phyloP scores from a whole-genome alignment of 1,284 basidiomycete genomes.

The Ganoderma leucocontextum region DNA sequence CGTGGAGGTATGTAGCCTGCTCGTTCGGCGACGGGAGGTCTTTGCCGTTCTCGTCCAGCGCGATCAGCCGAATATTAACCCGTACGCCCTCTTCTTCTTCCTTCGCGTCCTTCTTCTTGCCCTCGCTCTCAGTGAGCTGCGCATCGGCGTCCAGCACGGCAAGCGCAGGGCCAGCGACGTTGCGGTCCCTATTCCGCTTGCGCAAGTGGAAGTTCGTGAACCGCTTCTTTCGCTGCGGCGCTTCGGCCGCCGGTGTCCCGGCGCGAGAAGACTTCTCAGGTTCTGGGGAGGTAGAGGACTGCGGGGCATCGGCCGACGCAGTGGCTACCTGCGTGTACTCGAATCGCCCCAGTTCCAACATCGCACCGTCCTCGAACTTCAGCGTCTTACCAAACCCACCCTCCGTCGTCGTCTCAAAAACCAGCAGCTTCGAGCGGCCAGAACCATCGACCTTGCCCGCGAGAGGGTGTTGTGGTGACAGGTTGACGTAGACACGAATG shows the following conservation, averaged over 20 bases:
- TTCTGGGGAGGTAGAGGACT: constrained; percentile 29
- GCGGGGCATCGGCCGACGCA: constrained; percentile 28
- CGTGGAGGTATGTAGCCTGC: constrained; percentile 86
- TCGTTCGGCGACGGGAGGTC: constrained; percentile 76
- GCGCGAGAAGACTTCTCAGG: constrained; percentile 33
- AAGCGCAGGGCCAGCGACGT: constrained; percentile 75
- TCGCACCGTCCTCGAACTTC: constrained; percentile 76
- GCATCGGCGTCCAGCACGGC: constrained; percentile 74
- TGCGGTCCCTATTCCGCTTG: constrained; percentile 55
- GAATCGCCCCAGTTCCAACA: constrained; percentile 75
- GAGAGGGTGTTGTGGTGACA: constrained; percentile 66
- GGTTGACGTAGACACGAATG: constrained; percentile 77
- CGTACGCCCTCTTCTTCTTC: constrained; percentile 73
- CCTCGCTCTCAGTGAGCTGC: constrained; percentile 42
- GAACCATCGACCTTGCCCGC: constrained; percentile 48
- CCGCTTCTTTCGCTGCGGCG: constrained; percentile 51
- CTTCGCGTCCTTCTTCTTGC: constrained; percentile 52
- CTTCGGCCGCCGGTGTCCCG: constrained; percentile 30
- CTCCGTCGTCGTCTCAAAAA: constrained; percentile 78
- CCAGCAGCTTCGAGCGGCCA: constrained; percentile 60
- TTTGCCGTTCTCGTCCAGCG: constrained; percentile 75
- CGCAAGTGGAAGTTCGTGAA: constrained; percentile 75
- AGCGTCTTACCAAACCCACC: constrained; percentile 84
- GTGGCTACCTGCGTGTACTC: constrained; percentile 48
- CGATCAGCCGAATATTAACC: constrained; percentile 78